Conservation (phyloP, 1,284 basidiomycete species). For the Boletus semigastroideus region DNA sequence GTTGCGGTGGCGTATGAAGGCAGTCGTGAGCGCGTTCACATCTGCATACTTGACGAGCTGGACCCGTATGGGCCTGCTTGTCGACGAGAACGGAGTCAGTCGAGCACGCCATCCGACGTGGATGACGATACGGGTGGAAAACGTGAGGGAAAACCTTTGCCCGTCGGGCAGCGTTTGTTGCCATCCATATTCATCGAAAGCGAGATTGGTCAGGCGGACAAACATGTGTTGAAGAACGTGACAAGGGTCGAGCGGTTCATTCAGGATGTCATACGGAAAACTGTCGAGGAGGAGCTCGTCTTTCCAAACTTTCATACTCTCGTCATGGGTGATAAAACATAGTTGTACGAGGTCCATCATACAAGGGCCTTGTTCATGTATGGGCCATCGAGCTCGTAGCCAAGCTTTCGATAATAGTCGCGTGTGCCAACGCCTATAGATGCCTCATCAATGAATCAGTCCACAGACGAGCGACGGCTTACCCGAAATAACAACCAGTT, state of each 20-base stretch:
- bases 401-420: constrained; percentile 92
- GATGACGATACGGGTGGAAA: constrained; percentile 40
- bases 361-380: constrained; percentile 89
- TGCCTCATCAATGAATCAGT: background rate
- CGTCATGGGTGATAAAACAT: constrained; percentile 47
- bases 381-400: constrained; percentile 93
- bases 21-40: constrained; percentile 74
- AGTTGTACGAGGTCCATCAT: constrained; percentile 27
- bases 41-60: constrained; percentile 85
- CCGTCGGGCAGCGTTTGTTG: constrained; percentile 83
- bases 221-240: constrained; percentile 95
- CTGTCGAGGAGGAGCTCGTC: constrained; percentile 90
- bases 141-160: constrained; percentile 58
- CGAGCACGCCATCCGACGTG: constrained; percentile 40
- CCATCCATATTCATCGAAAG: constrained; percentile 93
- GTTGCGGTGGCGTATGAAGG: constrained; percentile 91
- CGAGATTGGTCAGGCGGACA: constrained; percentile 95
- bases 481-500: constrained; percentile 96
- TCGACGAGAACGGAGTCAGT: constrained; percentile 36
- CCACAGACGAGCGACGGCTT: constrained; percentile 21
- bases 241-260: constrained; percentile 96
- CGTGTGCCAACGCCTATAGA: constrained; percentile 82
- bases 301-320: constrained; percentile 93
- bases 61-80: constrained; percentile 75
- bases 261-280: constrained; percentile 91